A percentile compares a stretch with the other conserved stretches of the same genome.
phyloP scores from a whole-genome alignment of 208 protist species.

The Leishmania tarentolae region DNA sequence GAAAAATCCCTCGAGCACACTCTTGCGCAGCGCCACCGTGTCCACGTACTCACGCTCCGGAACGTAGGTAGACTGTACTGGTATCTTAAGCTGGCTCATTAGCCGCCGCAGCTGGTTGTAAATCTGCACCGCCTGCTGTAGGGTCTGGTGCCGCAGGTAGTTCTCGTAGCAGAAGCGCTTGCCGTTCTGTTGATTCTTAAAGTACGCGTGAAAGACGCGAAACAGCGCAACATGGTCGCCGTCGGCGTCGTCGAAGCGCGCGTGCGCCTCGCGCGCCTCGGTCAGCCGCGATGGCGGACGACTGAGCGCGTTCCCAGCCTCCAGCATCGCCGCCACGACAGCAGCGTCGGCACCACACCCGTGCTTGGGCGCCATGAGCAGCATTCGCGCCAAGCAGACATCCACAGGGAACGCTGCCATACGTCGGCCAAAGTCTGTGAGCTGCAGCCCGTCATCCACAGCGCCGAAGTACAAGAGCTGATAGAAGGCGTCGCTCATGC shows the following conservation, averaged over 20 bases:
- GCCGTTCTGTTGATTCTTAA: constrained; percentile 24
- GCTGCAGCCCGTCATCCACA: constrained; percentile 94
- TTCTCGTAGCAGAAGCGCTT: constrained; percentile 72
- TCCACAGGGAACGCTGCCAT: constrained; percentile 81
- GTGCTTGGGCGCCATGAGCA: constrained; percentile 74
- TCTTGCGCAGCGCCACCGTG: constrained; percentile 70
- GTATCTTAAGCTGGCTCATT: constrained; percentile 56
- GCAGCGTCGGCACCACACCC: constrained; percentile 81
- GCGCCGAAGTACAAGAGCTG: constrained; percentile 98
- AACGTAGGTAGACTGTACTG: constrained; percentile 65
- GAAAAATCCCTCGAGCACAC: constrained; percentile 88
- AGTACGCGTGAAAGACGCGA: constrained; percentile 81
- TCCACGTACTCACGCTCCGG: constrained; percentile 47
- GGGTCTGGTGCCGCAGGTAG: constrained; percentile 65
- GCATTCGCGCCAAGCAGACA: constrained; percentile 95
- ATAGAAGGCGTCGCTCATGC: constrained; percentile 95
- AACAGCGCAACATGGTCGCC: constrained; percentile 87
- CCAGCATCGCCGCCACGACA: constrained; percentile 89
- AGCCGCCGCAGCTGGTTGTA: constrained; percentile 75
- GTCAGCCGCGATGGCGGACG: constrained; percentile 36
- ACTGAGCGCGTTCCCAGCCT: constrained; percentile 71
- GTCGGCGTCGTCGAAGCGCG: constrained; percentile 50
- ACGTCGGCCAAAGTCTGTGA: constrained; percentile 71
- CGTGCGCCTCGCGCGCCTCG: constrained; percentile 55
- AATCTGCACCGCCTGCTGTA: constrained; percentile 73